Evolutionary conservation across 108 stramenopile species (phyloP).

Genomic region (Cylindrotheca closterium): DNA sequence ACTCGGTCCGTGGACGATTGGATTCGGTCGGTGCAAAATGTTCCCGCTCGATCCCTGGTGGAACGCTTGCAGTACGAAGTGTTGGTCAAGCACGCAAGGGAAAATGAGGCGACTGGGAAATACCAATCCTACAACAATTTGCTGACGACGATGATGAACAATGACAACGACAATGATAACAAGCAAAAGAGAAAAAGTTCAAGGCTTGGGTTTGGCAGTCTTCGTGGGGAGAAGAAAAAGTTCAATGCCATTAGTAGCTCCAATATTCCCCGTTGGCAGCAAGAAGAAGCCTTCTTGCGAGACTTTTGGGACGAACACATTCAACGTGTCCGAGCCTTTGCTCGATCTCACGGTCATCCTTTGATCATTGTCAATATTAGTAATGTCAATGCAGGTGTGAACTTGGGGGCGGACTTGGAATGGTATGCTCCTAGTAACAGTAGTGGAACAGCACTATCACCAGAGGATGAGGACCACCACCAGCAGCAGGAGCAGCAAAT

Average conservation of each 20-base stretch:
- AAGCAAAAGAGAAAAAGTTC: neutral
- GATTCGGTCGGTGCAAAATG: constrained; percentile 16
- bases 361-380: constrained; percentile 29
- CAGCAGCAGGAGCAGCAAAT: neutral
- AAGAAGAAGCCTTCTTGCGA: neutral
- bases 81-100: constrained; percentile 3
- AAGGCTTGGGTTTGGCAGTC: neutral
- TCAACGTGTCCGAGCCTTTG: constrained; percentile 11
- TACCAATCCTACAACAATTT: neutral
- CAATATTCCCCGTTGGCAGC: neutral
- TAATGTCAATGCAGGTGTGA: constrained; percentile 12
- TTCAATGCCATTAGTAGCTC: neutral
- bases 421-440: neutral
- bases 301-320: constrained; percentile 16
- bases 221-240: neutral
- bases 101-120: constrained; percentile 7
- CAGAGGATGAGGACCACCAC: neutral
- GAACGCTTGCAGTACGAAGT: constrained; percentile 14
- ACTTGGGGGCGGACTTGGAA: constrained; percentile 13
- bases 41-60: constrained; percentile 8
- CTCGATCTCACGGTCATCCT: constrained; percentile 6
- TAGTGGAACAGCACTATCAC: too few relatives aligned
- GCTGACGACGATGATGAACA: neutral
- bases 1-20: constrained; percentile 29
- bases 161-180: neutral